phyloP scores from a whole-genome alignment of 441 rosid genomes.

The Adansonia madagascariensis region DNA sequence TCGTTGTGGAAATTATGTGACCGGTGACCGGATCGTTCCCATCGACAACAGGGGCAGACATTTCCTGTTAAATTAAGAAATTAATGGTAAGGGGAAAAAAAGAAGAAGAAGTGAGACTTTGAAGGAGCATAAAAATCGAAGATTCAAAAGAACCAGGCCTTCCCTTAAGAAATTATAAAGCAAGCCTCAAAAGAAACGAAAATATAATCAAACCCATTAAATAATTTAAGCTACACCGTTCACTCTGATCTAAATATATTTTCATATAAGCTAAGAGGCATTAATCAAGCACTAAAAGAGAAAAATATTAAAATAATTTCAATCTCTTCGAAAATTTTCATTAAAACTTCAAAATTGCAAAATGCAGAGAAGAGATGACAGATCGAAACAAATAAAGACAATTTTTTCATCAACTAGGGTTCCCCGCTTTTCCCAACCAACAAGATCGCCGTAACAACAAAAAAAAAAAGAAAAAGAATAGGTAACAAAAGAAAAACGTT shows the following conservation, averaged over 20 bases:
- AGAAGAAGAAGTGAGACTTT: neutral
- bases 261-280: no score
- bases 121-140: conserved; percentile 14
- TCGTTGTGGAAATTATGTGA: conserved; percentile 87
- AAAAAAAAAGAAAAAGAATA: neutral
- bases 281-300: no score
- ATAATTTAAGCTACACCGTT: no score
- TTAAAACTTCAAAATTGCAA: neutral
- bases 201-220: neutral
- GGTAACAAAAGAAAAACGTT: no score
- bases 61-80: conserved; percentile 57
- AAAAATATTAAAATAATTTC: no score
- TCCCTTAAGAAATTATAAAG: conserved; percentile 24
- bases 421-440: neutral
- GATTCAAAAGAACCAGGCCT: neutral
- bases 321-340: neutral
- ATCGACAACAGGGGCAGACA: conserved; percentile 73
- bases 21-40: conserved; percentile 85
- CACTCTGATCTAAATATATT: no score
- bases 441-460: neutral
- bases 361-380: neutral
- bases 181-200: conserved; percentile 9
- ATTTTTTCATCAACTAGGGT: neutral
- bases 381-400: conserved; percentile 1
- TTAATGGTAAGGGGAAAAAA: neutral